Conservation (phyloP, 2,329 filamentous ascomycete genomes). For the Gaeumannomyces sp. region DNA sequence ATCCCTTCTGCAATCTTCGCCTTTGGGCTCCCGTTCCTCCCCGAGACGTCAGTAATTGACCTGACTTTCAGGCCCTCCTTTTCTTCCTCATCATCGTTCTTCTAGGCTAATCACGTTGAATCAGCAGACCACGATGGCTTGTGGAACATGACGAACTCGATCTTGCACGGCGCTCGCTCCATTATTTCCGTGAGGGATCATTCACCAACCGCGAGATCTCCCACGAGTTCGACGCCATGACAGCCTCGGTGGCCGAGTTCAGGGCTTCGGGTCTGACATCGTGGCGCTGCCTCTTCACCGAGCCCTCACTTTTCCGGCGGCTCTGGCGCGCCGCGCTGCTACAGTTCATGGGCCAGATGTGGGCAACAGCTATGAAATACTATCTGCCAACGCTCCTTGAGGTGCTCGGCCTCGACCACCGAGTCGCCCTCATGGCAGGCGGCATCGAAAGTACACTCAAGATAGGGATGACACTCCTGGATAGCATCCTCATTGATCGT, state of each 20-base stretch:
- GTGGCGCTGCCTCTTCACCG: constrained; percentile 43
- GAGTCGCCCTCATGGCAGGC: constrained; percentile 44
- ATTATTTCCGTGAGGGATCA: constrained; percentile 42
- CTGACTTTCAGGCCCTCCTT: not conserved
- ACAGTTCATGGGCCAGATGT: constrained; percentile 56
- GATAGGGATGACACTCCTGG: constrained; percentile 48
- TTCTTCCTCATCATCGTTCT: not conserved
- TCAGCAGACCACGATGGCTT: constrained; percentile 47
- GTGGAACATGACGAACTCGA: constrained; percentile 41
- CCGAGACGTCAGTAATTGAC: constrained; percentile 42
- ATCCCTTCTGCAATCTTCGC: constrained; percentile 45
- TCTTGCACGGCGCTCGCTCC: constrained; percentile 36
- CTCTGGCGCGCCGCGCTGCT: constrained; percentile 51
- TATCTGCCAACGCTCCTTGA: constrained; percentile 49
- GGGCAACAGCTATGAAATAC: constrained; percentile 54
- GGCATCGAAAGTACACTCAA: constrained; percentile 53
- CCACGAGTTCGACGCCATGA: constrained; percentile 40
- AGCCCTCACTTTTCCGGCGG: constrained; percentile 40
- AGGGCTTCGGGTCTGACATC: constrained; percentile 26
- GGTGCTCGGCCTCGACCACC: constrained; percentile 41
- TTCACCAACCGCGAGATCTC: constrained; percentile 30
- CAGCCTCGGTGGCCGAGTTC: constrained; percentile 34
- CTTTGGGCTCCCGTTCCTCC: constrained; percentile 42
- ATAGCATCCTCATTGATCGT: constrained; percentile 51
- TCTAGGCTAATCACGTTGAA: not conserved